These are phyloP conservation scores for Endotrypanum monterogeii DNA, from an alignment of 208 protist genomes.

Conservation along the genomic window DNA sequence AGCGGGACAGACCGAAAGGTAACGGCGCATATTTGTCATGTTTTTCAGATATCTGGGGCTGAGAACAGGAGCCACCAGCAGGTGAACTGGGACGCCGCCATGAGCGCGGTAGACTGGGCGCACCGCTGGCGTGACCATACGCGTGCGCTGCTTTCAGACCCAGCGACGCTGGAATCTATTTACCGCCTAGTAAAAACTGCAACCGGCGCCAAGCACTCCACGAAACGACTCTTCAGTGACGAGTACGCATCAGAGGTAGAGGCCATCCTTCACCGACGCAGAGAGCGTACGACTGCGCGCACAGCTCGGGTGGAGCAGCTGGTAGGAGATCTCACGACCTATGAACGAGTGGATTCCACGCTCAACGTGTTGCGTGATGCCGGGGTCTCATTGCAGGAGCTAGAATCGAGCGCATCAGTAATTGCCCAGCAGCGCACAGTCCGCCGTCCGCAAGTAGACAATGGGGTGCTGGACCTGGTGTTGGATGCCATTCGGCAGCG, in stretches of 20 bases:
- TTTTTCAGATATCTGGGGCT: slow-evolving; percentile 41
- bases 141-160: slow-evolving; percentile 47
- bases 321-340: slow-evolving; percentile 54
- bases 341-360: slow-evolving; percentile 49
- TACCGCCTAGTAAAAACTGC: slow-evolving; percentile 59
- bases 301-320: slow-evolving; percentile 33
- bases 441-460: slow-evolving; percentile 37
- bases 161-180: slow-evolving; percentile 39
- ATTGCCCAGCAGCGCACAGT: slow-evolving; percentile 19
- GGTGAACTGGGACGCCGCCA: slow-evolving; percentile 62
- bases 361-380: slow-evolving; percentile 50
- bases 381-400: slow-evolving; percentile 44
- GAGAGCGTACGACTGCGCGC: slow-evolving; percentile 29
- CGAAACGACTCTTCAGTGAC: slow-evolving; percentile 46
- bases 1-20: slow-evolving; percentile 41
- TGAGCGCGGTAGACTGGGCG: slow-evolving; percentile 67
- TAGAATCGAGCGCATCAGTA: slow-evolving; percentile 35
- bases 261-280: slow-evolving; percentile 39
- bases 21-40: slow-evolving; percentile 37
- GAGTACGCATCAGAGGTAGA: slow-evolving; percentile 58
- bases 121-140: slow-evolving; percentile 58
- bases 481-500: slow-evolving; percentile 53
- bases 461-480: slow-evolving; percentile 34
- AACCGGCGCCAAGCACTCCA: slow-evolving; percentile 51
- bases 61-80: background rate